phyloP scores from a whole-genome alignment of 331 rosid species.

The Malus hybrid region DNA sequence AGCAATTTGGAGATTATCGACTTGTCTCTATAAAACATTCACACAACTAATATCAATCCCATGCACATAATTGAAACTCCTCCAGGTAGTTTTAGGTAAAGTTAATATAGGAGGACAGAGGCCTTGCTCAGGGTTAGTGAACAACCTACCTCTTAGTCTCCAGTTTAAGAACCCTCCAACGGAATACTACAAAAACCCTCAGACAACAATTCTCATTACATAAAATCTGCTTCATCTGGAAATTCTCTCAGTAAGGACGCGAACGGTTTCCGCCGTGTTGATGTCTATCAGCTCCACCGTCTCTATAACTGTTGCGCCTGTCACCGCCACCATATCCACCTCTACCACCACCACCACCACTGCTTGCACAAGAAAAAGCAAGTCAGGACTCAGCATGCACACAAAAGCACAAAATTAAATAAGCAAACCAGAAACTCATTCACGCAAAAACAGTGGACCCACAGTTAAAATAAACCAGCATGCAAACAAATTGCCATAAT shows the following conservation, averaged over 20 bases:
- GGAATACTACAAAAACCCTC: conserved; percentile 64
- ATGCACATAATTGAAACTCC: conserved; percentile 39
- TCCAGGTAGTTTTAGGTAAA: conserved; percentile 45
- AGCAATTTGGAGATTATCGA: conserved; percentile 93
- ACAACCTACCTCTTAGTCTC: conserved; percentile 99
- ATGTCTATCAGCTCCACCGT: conserved; percentile 89
- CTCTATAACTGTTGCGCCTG: conserved; percentile 78
- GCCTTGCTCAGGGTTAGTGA: conserved; percentile 68
- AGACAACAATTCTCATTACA: conserved; percentile 84
- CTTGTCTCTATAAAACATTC: conserved; percentile 93
- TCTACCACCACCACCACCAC: conserved; percentile 44
- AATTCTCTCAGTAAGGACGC: conserved; percentile 72
- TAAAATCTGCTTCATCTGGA: conserved; percentile 39
- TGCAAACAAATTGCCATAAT: neutral
- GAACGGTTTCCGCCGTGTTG: conserved; percentile 88
- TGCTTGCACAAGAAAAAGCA: conserved; percentile 30
- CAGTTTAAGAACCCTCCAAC: conserved; percentile 69
- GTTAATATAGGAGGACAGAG: conserved; percentile 53
- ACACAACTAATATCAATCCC: conserved; percentile 77
- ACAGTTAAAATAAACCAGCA: neutral
- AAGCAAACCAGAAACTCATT: neutral
- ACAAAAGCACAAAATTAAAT: neutral
- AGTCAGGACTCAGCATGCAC: neutral
- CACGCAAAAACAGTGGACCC: neutral
- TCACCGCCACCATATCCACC: conserved; percentile 91